Percentiles rank a stretch among this genome's conserved stretches.
Evolutionary conservation across 257 asterid genomes (phyloP).

Genomic region (Phtheirospermum japonicum): DNA sequence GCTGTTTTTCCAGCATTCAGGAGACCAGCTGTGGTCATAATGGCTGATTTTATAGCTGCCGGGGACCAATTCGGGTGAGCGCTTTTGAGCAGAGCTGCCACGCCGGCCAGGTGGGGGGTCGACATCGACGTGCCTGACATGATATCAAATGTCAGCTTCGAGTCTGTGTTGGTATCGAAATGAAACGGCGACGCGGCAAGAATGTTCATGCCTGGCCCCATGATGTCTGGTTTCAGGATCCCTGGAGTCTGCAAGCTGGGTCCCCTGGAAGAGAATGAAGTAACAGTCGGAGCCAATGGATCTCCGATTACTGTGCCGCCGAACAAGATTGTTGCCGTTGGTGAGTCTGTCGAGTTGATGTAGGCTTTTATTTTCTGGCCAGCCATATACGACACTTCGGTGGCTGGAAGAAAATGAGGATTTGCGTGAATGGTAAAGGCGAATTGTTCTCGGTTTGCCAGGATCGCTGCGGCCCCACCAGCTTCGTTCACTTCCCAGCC

Average conservation of each 20-base stretch:
- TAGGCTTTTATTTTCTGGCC: too few species aligned
- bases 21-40: too few species aligned
- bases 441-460: neutral
- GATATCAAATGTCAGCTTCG: conserved; percentile 28
- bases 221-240: conserved; percentile 41
- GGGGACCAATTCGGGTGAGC: too few species aligned
- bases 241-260: conserved; percentile 31
- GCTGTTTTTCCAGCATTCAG: too few species aligned
- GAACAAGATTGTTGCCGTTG: too few species aligned
- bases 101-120: too few species aligned
- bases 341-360: too few species aligned
- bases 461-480: conserved; percentile 36
- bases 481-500: conserved; percentile 31
- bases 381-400: conserved; percentile 16
- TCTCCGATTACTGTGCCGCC: too few species aligned
- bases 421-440: conserved; percentile 27
- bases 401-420: conserved; percentile 33
- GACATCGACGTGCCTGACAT: conserved; percentile 39
- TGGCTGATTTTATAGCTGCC: too few species aligned
- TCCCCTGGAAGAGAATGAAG: conserved; percentile 37
- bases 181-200: conserved; percentile 39
- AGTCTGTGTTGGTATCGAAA: conserved; percentile 17
- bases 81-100: too few species aligned
- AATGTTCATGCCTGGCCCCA: conserved; percentile 40
- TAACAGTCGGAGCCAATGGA: too few species aligned